phyloP scores from a whole-genome alignment of 2,329 filamentous ascomycete species.

The Ramichloridium luteum region DNA sequence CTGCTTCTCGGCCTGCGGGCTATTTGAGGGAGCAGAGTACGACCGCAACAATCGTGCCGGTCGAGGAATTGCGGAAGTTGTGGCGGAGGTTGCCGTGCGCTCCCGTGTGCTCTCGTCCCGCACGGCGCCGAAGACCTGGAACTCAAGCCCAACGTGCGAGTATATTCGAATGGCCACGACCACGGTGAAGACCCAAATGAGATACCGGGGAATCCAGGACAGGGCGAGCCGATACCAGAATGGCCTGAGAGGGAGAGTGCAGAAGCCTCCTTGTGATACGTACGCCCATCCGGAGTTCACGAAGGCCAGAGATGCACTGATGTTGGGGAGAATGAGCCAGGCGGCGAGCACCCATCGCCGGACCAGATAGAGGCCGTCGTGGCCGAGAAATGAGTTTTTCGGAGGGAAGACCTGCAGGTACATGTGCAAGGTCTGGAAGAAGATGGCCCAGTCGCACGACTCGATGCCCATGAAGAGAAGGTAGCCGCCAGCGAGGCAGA shows the following conservation, averaged over 20 bases:
- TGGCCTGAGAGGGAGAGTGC: slow-evolving; percentile 54
- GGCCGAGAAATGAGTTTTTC: slow-evolving; percentile 28
- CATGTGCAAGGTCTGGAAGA: slow-evolving; percentile 63
- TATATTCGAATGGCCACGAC: slow-evolving; percentile 59
- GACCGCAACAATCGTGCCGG: slow-evolving; percentile 5
- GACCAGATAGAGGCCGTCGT: slow-evolving; percentile 57
- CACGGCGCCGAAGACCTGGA: slow-evolving; percentile 28
- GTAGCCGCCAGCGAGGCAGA: slow-evolving; percentile 22
- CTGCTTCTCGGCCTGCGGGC: slow-evolving; percentile 11
- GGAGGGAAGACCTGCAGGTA: slow-evolving; percentile 58
- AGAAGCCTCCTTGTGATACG: slow-evolving; percentile 53
- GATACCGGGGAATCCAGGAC: slow-evolving; percentile 61
- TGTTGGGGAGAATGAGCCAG: slow-evolving; percentile 46
- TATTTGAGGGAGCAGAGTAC: slow-evolving; percentile 8
- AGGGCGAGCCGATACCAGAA: slow-evolving; percentile 58
- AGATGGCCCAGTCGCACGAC: slow-evolving; percentile 49
- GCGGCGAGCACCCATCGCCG: slow-evolving; percentile 46
- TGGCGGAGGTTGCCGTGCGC: slow-evolving; percentile 5
- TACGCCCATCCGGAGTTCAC: slow-evolving; percentile 44
- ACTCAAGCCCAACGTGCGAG: slow-evolving; percentile 45
- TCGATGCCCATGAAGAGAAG: slow-evolving; percentile 18
- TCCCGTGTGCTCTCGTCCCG: slow-evolving; percentile 15
- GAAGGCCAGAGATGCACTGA: slow-evolving; percentile 53
- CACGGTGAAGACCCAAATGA: slow-evolving; percentile 54
- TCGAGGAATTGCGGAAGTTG: slow-evolving; percentile 1